A percentile compares a stretch with the other conserved stretches of the same genome.
These are phyloP conservation scores for Pythium guiyangense DNA, from an alignment of 352 stramenopile species.

Conservation along the genomic window DNA sequence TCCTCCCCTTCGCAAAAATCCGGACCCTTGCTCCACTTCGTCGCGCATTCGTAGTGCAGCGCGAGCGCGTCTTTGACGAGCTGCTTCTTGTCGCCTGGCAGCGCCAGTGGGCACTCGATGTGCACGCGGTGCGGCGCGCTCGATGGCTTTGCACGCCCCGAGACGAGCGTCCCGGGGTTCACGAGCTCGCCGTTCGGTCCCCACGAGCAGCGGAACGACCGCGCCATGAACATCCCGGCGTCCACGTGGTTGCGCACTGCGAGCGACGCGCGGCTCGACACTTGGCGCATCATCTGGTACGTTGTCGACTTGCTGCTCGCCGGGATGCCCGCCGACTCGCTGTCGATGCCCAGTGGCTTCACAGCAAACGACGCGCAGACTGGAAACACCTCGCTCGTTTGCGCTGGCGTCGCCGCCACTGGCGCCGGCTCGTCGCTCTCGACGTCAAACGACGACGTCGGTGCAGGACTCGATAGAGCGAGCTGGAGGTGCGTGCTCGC, in stretches of 20 bases:
- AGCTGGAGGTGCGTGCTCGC: neutral
- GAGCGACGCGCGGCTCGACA: constrained; percentile 25
- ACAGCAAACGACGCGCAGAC: constrained; percentile 21
- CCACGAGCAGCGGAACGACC: constrained; percentile 81
- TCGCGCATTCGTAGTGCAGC: constrained; percentile 48
- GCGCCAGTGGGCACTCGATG: constrained; percentile 50
- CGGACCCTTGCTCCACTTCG: constrained; percentile 15
- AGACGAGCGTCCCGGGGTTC: constrained; percentile 46
- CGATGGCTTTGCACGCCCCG: constrained; percentile 16
- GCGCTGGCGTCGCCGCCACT: neutral
- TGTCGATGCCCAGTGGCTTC: constrained; percentile 37
- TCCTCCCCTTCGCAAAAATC: constrained; percentile 25
- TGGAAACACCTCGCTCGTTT: constrained; percentile 33
- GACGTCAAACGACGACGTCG: constrained; percentile 11
- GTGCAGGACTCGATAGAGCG: neutral
- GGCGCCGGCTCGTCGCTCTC: constrained; percentile 17
- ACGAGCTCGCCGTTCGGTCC: constrained; percentile 71
- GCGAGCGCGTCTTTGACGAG: constrained; percentile 49
- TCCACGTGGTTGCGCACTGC: constrained; percentile 55
- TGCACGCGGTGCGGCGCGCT: constrained; percentile 22
- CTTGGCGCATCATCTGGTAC: constrained; percentile 63
- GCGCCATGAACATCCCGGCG: constrained; percentile 65
- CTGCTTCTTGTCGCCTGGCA: constrained; percentile 27
- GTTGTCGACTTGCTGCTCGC: constrained; percentile 46
- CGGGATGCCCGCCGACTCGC: constrained; percentile 19